These are phyloP conservation scores for Sugiyamaella grinbergsii DNA, from an alignment of 1,139 yeast species.

Conservation along the genomic window DNA sequence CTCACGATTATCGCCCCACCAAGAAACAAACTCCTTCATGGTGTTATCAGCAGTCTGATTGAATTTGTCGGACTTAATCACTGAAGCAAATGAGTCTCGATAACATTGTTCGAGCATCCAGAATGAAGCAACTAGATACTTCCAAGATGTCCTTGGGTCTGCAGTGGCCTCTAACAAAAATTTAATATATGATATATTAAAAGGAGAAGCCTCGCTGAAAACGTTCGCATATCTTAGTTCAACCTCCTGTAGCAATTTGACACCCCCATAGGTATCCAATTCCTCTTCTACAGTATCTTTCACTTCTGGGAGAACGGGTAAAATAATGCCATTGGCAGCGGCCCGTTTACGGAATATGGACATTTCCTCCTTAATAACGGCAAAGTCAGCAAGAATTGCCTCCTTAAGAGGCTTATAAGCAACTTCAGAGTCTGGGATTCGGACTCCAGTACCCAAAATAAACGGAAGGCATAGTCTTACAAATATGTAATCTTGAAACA, in stretches of 20 bases:
- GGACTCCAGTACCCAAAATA: slow-evolving; percentile 11
- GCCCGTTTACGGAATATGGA: slow-evolving; percentile 19
- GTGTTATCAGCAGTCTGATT: slow-evolving; percentile 10
- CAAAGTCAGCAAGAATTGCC: slow-evolving; percentile 12
- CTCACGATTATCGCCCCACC: slow-evolving; percentile 22
- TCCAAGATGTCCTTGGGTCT: slow-evolving; percentile 17
- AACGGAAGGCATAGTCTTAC: slow-evolving; percentile 17
- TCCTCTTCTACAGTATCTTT: slow-evolving; percentile 19
- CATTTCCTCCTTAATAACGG: slow-evolving; percentile 18
- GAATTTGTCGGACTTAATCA: slow-evolving; percentile 14
- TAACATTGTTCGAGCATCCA: slow-evolving; percentile 22
- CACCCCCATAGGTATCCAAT: slow-evolving; percentile 13
- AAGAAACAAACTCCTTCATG: slow-evolving; percentile 18
- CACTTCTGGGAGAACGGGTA: slow-evolving; percentile 19
- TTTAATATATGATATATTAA: slow-evolving; percentile 16
- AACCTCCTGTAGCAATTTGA: slow-evolving; percentile 14
- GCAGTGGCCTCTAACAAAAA: slow-evolving; percentile 14
- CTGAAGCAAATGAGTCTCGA: slow-evolving; percentile 19
- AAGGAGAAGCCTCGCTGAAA: slow-evolving; percentile 11
- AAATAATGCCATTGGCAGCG: slow-evolving; percentile 17
- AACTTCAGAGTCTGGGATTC: slow-evolving; percentile 15
- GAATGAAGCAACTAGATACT: slow-evolving; percentile 17
- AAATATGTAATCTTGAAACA: slow-evolving; percentile 22
- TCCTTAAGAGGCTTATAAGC: slow-evolving; percentile 12
- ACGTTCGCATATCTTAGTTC: slow-evolving; percentile 3